phyloP scores from a whole-genome alignment of 208 protist genomes.

The Tritrichomonas foetus region DNA sequence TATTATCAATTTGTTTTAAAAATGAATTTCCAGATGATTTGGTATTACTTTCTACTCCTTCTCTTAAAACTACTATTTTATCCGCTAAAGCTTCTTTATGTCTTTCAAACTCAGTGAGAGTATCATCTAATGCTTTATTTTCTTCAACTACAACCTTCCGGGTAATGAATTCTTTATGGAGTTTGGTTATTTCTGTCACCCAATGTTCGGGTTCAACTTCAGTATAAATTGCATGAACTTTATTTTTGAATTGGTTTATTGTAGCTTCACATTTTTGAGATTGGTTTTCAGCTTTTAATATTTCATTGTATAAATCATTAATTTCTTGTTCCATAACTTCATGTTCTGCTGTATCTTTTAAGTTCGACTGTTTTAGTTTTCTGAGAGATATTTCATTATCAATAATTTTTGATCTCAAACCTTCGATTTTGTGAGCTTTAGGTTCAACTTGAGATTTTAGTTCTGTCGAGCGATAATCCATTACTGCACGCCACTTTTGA shows the following conservation, averaged over 20 bases:
- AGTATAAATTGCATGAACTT: conserved; percentile 10
- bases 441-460: neutral
- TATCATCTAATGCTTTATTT: neutral
- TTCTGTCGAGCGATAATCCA: neutral
- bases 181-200: neutral
- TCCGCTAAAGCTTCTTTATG: neutral
- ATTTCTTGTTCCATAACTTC: conserved; percentile 26
- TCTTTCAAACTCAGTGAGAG: neutral
- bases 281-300: neutral
- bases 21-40: neutral
- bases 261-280: neutral
- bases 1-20: conserved; percentile 17
- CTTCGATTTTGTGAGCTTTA: neutral
- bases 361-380: neutral
- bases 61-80: neutral
- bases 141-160: neutral
- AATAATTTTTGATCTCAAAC: neutral
- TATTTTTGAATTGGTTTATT: conserved; percentile 25
- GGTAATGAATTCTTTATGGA: neutral
- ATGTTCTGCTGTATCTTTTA: neutral
- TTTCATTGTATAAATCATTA: conserved; percentile 15
- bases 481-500: neutral
- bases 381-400: neutral
- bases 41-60: neutral
- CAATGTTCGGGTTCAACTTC: neutral